Percentiles rank a stretch among this genome's conserved stretches.
phyloP scores from a whole-genome alignment of 1,284 basidiomycete genomes.

The Trametes pubescens region DNA sequence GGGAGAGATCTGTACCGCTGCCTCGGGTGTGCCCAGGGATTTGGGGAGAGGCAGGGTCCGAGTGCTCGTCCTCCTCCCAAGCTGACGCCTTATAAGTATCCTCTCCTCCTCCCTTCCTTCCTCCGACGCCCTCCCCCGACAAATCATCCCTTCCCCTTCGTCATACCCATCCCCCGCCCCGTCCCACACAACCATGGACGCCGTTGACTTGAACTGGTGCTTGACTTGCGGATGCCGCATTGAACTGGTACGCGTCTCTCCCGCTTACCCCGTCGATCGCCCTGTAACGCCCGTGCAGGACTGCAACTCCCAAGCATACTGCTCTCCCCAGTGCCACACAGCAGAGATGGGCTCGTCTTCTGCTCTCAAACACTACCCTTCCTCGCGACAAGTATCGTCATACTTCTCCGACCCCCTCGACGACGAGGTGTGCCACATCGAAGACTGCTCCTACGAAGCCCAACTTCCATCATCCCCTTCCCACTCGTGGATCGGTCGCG shows the following conservation, averaged over 20 bases:
- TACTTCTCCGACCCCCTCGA: constrained; percentile 29
- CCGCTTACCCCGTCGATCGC: constrained; percentile 22
- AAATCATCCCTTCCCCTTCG: constrained; percentile 22
- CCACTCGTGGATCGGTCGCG: constrained; percentile 43
- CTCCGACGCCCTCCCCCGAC: constrained; percentile 32
- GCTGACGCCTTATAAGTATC: constrained; percentile 31
- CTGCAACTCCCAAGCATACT: constrained; percentile 56
- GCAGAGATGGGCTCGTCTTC: constrained; percentile 37
- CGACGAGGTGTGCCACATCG: constrained; percentile 18
- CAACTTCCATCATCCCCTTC: constrained; percentile 12
- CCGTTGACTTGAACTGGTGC: constrained; percentile 75
- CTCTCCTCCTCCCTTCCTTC: constrained; percentile 26
- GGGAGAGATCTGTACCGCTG: constrained; percentile 14
- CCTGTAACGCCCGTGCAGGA: constrained; percentile 46
- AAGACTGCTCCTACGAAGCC: constrained; percentile 20
- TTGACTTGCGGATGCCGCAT: constrained; percentile 63
- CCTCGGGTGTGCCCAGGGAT: constrained; percentile 7
- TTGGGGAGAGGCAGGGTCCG: constrained; percentile 5
- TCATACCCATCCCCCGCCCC: constrained; percentile 13
- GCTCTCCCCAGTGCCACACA: constrained; percentile 57
- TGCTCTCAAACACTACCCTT: constrained; percentile 29
- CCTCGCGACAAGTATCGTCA: constrained; percentile 32
- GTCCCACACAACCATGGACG: constrained; percentile 55
- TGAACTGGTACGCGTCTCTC: constrained; percentile 49
- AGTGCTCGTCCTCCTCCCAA: constrained; percentile 20